Evolutionary conservation across 495 filamentous ascomycete species (phyloP).

Genomic region (Cairneyella variabilis): DNA sequence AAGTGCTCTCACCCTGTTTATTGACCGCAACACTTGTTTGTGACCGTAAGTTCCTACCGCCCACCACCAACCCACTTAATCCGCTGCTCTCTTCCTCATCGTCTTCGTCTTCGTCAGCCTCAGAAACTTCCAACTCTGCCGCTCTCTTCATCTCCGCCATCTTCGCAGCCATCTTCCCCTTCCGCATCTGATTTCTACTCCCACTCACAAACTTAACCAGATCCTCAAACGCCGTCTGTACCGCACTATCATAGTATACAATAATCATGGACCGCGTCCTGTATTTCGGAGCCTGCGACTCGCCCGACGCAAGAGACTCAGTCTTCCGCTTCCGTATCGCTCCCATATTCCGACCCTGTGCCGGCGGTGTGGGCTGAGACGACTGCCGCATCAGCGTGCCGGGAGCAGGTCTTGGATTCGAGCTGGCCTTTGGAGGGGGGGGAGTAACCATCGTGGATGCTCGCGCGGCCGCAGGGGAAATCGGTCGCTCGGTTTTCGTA

Average conservation of each 20-base stretch:
- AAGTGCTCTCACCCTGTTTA: slow-evolving; percentile 3
- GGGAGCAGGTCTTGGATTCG: slow-evolving; percentile 24
- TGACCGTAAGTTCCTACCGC: background rate
- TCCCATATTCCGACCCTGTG: slow-evolving; percentile 36
- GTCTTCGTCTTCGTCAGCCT: slow-evolving; percentile 38
- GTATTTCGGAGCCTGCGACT: slow-evolving; percentile 51
- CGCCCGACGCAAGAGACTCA: slow-evolving; percentile 52
- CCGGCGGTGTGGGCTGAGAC: slow-evolving; percentile 26
- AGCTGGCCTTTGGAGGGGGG: slow-evolving; percentile 6
- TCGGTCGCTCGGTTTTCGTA: slow-evolving; percentile 23
- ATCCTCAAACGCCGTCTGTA: slow-evolving; percentile 74
- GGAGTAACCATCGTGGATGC: slow-evolving; percentile 9
- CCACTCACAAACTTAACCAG: slow-evolving; percentile 75
- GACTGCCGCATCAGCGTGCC: slow-evolving; percentile 11
- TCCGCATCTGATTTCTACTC: slow-evolving; percentile 78
- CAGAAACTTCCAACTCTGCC: slow-evolving; percentile 48
- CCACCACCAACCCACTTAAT: background rate
- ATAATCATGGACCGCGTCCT: slow-evolving; percentile 76
- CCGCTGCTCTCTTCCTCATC: slow-evolving; percentile 20
- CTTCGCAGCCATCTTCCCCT: slow-evolving; percentile 67
- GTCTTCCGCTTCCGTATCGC: slow-evolving; percentile 48
- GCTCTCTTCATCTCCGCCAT: slow-evolving; percentile 50
- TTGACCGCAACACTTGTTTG: slow-evolving; percentile 3
- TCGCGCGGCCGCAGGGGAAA: slow-evolving; percentile 14
- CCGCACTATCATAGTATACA: slow-evolving; percentile 84